Conservation (phyloP, 352 stramenopile species). For the Globisporangium cederbergense region DNA sequence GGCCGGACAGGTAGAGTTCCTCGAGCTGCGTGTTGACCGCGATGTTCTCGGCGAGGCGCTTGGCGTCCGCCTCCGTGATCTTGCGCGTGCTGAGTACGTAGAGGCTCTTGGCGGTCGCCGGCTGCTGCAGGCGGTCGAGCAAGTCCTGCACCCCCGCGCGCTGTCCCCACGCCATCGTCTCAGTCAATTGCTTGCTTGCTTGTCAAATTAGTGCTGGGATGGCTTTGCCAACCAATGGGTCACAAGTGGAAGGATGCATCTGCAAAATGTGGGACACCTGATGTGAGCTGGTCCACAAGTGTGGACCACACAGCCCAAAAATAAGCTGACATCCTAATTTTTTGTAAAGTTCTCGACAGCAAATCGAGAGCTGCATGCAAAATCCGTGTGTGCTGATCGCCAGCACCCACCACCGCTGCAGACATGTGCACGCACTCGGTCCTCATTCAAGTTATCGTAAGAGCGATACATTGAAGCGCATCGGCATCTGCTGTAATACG, state of each 20-base stretch:
- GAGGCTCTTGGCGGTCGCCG: conserved; percentile 56
- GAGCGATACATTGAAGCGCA: too few relatives aligned
- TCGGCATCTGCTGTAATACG: too few relatives aligned
- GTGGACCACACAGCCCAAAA: too few relatives aligned
- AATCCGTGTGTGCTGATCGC: too few relatives aligned
- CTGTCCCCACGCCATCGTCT: conserved; percentile 73
- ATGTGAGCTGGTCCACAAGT: not conserved
- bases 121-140: conserved; percentile 58
- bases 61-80: conserved; percentile 50
- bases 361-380: not conserved
- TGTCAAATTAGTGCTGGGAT: not conserved
- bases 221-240: not conserved
- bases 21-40: conserved; percentile 53
- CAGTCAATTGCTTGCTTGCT: not conserved
- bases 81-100: conserved; percentile 75
- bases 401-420: too few relatives aligned
- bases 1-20: conserved; percentile 76
- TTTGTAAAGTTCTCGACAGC: not conserved
- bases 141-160: conserved; percentile 70
- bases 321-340: too few relatives aligned
- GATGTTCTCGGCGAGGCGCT: conserved; percentile 49
- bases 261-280: not conserved
- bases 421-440: too few relatives aligned
- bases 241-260: not conserved
- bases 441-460: too few relatives aligned